These are phyloP conservation scores for Saccharomycodes ludwigii DNA, from an alignment of 805 yeast species.

Conservation along the genomic window DNA sequence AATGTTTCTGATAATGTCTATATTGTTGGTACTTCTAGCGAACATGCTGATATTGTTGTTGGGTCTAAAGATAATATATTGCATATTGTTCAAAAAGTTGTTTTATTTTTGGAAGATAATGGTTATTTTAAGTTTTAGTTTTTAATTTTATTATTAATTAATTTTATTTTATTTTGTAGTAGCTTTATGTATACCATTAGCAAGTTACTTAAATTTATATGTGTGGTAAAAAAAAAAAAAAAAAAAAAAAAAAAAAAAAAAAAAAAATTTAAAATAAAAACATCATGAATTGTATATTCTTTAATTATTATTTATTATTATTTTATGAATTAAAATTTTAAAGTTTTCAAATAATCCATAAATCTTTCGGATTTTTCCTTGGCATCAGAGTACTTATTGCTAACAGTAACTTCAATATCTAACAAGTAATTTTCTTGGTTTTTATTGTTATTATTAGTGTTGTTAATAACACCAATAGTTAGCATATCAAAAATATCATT, in stretches of 20 bases:
- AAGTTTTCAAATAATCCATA: constrained; percentile 12
- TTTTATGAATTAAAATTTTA: constrained; percentile 1
- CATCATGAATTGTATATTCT: background rate
- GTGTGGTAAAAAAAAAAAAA: background rate
- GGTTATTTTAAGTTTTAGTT: constrained; percentile 55
- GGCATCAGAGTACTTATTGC: constrained; percentile 14
- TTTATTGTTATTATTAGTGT: too few species aligned
- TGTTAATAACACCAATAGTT: constrained; percentile 6
- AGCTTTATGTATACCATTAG: constrained; percentile 1
- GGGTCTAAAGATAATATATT: constrained; percentile 44
- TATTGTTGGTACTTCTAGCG: constrained; percentile 34
- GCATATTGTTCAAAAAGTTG: constrained; percentile 63
- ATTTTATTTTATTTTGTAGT: background rate
- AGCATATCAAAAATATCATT: constrained; percentile 19
- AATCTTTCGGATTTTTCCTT: constrained; percentile 15
- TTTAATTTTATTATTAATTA: constrained; percentile 11
- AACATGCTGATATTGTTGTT: constrained; percentile 45
- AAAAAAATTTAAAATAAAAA: background rate
- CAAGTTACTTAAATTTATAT: too few species aligned
- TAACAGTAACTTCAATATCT: constrained; percentile 13
- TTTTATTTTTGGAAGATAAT: constrained; percentile 63
- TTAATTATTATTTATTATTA: background rate
- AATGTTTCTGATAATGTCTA: constrained; percentile 24
- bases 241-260: background rate
- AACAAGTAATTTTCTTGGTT: too few species aligned